Evolutionary conservation across 2,329 filamentous ascomycete species (phyloP), one percentile per base, ranked within the genome.

Genomic region (Xylariaceae sp.): DNA sequence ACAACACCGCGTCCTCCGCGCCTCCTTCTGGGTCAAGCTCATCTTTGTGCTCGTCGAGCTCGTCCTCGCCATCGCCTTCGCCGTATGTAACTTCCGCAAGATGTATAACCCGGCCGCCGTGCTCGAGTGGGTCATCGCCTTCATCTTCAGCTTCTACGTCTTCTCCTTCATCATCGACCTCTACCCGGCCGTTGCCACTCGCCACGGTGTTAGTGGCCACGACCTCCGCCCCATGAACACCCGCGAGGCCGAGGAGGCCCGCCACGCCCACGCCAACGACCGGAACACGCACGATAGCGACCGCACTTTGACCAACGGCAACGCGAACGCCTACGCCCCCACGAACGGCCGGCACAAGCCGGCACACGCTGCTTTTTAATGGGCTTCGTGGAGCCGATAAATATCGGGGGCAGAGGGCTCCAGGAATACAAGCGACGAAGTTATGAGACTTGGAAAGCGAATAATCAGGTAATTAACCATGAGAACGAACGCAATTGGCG

Each of bases 111-210:
- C 69, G 1, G 88, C 83, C 30, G 93, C 89, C 4, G 68, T 94
- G 39, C 64, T 96, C 24, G 91, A 97, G 67, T 83, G 79, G 79
- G 60, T 79, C 45, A 81, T 96, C 50, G 79, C 89, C 24, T 81
- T 95, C 58, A 73, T 95, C 59, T 96, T 90, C 68, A 87, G 86
- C 39, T 85, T 90, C 59, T 97, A 95, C 67, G 74, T 94, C 47
- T 76, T 91, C 48, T 89, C 85, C 47, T 97, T 95, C 71, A 76
- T 85, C 57, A 74, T 96, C 60, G 91, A 98, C 66, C 79, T 98
- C 37, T 74, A 87, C 49, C 93, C 93, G 0, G 87, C 88, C 9
- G 71, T 85, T 2, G 71, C 76, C 47, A 85, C 81, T 3, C 50
- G 53, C 2, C 37, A 53, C 40, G 46, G 48, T 12, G 44, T 13